A percentile compares a stretch with the other conserved stretches of the same genome.
phyloP scores from a whole-genome alignment of 768 basidiomycete genomes.

The Tubosaeta sp. region DNA sequence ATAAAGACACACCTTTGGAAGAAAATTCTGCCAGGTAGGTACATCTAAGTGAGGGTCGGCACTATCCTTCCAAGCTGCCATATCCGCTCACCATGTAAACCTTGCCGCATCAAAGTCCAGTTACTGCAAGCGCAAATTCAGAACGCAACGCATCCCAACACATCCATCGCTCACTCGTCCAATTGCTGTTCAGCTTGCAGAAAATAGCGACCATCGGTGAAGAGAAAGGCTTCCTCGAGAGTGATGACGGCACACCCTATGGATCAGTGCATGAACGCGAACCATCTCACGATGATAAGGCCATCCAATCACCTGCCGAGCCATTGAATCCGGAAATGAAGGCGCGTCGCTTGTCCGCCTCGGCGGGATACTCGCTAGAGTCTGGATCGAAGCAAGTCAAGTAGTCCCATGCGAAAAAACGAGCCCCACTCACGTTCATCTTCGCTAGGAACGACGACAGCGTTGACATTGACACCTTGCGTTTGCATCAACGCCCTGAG shows the following conservation, averaged over 20 bases:
- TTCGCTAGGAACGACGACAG: slow-evolving; percentile 83
- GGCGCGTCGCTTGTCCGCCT: slow-evolving; percentile 76
- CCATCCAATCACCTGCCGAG: slow-evolving; percentile 64
- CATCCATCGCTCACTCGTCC: slow-evolving; percentile 52
- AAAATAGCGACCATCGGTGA: slow-evolving; percentile 96
- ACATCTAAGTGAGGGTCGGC: slow-evolving; percentile 51
- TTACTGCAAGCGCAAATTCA: slow-evolving; percentile 44
- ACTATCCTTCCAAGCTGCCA: background rate
- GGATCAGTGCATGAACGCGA: slow-evolving; percentile 4
- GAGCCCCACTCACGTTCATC: slow-evolving; percentile 70
- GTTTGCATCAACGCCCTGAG: slow-evolving; percentile 70
- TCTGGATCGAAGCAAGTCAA: slow-evolving; percentile 42
- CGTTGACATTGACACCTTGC: slow-evolving; percentile 52
- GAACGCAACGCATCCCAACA: background rate
- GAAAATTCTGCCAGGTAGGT: slow-evolving; percentile 86
- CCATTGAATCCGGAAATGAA: slow-evolving; percentile 95
- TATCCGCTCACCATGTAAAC: slow-evolving; percentile 57
- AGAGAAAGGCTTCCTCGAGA: slow-evolving; percentile 65
- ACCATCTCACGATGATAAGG: background rate
- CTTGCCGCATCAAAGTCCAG: slow-evolving; percentile 93
- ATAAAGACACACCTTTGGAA: slow-evolving; percentile 52
- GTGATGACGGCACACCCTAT: slow-evolving; percentile 78
- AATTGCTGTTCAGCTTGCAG: slow-evolving; percentile 89
- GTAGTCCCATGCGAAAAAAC: background rate
- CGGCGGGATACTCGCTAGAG: slow-evolving; percentile 83